Evolutionary conservation across 2,329 filamentous ascomycete genomes (phyloP).

Genomic region (Cladosporium sp.): DNA sequence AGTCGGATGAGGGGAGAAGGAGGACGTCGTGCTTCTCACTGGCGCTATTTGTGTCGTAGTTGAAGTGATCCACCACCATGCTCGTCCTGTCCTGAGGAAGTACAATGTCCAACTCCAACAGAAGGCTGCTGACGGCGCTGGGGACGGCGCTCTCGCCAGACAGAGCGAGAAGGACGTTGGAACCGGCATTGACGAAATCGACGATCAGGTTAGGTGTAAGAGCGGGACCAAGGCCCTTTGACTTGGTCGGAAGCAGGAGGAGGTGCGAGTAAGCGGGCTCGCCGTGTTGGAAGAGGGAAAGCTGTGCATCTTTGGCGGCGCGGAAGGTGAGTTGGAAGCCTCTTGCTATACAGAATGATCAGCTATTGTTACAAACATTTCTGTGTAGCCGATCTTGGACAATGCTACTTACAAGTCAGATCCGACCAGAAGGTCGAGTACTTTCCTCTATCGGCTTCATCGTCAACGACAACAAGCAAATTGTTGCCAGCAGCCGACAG

Average conservation of each 20-base stretch:
- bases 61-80: slow-evolving; percentile 91
- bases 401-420: slow-evolving; percentile 55
- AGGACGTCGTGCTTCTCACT: slow-evolving; percentile 84
- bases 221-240: slow-evolving; percentile 87
- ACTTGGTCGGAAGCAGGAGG: slow-evolving; percentile 79
- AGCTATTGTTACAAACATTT: not conserved
- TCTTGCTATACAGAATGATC: slow-evolving; percentile 54
- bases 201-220: slow-evolving; percentile 81
- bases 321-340: slow-evolving; percentile 78
- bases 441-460: slow-evolving; percentile 70
- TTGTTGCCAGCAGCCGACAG: slow-evolving; percentile 74
- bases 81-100: slow-evolving; percentile 82
- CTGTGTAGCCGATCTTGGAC: not conserved
- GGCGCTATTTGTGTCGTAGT: slow-evolving; percentile 74
- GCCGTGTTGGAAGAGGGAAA: slow-evolving; percentile 79
- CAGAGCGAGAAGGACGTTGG: slow-evolving; percentile 85
- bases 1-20: slow-evolving; percentile 65
- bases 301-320: slow-evolving; percentile 72
- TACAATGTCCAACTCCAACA: slow-evolving; percentile 82
- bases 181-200: slow-evolving; percentile 85
- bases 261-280: slow-evolving; percentile 89
- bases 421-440: slow-evolving; percentile 80
- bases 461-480: slow-evolving; percentile 81
- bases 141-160: slow-evolving; percentile 68
- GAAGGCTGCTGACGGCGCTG: slow-evolving; percentile 68